Evolutionary conservation across 441 rosid species (phyloP).

Genomic region (Corymbia citriodora): DNA sequence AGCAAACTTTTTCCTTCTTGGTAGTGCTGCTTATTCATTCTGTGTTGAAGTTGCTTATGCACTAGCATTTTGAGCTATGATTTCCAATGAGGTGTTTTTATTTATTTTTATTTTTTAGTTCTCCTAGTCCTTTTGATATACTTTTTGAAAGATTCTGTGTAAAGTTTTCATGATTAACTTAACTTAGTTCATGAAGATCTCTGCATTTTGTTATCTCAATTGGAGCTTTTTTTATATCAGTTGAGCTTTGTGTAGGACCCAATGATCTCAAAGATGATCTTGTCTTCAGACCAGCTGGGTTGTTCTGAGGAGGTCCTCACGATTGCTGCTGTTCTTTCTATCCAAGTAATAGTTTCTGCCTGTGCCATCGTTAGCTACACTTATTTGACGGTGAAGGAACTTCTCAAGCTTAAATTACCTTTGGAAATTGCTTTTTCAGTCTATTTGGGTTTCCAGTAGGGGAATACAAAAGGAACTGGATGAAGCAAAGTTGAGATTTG

Average conservation of each 20-base stretch:
- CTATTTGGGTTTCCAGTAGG: constrained; percentile 83
- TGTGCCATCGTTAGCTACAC: not conserved
- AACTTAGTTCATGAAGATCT: not conserved
- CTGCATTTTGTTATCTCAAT: not conserved
- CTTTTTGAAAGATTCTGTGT: not conserved
- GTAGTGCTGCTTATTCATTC: not conserved
- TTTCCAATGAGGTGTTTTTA: not conserved
- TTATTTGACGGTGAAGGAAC: not conserved
- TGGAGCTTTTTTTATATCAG: not conserved
- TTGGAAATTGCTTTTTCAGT: constrained; percentile 38
- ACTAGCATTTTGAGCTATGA: not conserved
- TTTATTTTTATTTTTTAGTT: not conserved
- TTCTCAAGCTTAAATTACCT: not conserved
- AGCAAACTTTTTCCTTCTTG: not conserved
- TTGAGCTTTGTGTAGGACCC: constrained; percentile 55
- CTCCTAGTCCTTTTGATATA: not conserved
- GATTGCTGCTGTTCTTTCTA: constrained; percentile 79
- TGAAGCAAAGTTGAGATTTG: constrained; percentile 92
- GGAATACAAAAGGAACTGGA: constrained; percentile 83
- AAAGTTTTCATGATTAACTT: not conserved
- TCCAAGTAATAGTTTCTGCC: constrained; percentile 47
- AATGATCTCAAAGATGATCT: constrained; percentile 89
- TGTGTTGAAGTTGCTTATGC: not conserved
- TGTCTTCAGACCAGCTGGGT: constrained; percentile 84
- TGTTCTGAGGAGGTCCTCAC: constrained; percentile 91